Evolutionary conservation across 805 yeast genomes (phyloP), one percentile per base, ranked within the genome.

Genomic region (Wickerhamiella domercqiae): DNA sequence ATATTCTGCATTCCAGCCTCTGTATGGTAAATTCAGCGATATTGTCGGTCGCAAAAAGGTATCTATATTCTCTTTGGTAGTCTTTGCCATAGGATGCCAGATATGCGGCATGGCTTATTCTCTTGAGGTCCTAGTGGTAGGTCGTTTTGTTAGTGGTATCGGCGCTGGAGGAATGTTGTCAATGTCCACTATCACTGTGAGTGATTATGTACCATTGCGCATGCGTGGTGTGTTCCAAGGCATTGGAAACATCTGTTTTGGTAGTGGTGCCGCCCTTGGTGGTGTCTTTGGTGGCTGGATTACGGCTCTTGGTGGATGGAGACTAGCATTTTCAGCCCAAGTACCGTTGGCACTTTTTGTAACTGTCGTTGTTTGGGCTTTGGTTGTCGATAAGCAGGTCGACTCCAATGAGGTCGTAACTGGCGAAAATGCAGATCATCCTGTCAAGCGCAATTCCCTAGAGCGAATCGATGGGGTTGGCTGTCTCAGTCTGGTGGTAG

Each of bases 101-200:
- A 39, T 68, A 19, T 68, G 72, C 39, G 86, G 79, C 1, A 44
- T 70, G 3, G 56, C 82, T 1, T 53, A 48, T 15, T 60, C 63
- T 21, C 71, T 78, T 68, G 56, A 62, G 42, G 63, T 68, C 64
- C 58, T 78, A 28, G 75, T 79, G 37, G 75, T 70, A 2, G 87
- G 84, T 1, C 64, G 93, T 47, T 75, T 81, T 43, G 63, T 83
- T 36, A 75, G 93, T 19, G 95, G 95, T 15, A 68, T 79, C 39
- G 94, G 94, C 9, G 94, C 93, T n/a, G 90, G 93, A 4, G 94
- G 94, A 1, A 69, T 83, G 50, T 71, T 76, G 36, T 67, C 86
- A 0, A 60, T 82, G 47, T 70, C 81, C 14, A 75, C 93, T 5
- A 78, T 83, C 40, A 67, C 84, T 2, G 68, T 78, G 47, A 71